A percentile compares a stretch with the other conserved stretches of the same genome.
Evolutionary conservation across 1,284 basidiomycete genomes (phyloP).

Genomic region (Apiotrichum mycotoxinovorans): DNA sequence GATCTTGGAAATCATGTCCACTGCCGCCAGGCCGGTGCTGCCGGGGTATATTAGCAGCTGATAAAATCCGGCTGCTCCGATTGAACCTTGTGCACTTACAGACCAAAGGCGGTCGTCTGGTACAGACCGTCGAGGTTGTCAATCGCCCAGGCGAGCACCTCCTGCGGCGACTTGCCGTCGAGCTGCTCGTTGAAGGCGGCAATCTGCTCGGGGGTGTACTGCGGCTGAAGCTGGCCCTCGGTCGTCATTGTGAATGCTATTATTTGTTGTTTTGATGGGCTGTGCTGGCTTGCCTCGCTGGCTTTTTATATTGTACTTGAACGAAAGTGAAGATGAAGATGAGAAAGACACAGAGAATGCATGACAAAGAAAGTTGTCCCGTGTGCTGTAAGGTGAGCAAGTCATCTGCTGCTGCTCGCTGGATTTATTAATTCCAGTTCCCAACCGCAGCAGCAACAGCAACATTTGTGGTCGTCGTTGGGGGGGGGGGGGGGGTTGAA

Average conservation of each 20-base stretch:
- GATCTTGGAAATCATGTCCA: slow-evolving; percentile 87
- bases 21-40: slow-evolving; percentile 76
- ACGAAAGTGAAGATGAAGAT: background rate
- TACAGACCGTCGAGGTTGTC: slow-evolving; percentile 66
- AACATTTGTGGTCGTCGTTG: too few relatives aligned
- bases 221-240: slow-evolving; percentile 50
- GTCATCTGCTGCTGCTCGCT: too few relatives aligned
- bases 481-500: too few relatives aligned
- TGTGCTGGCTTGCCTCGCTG: too few relatives aligned
- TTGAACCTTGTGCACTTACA: too few relatives aligned
- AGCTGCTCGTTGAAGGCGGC: slow-evolving; percentile 70
- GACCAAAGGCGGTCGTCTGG: slow-evolving; percentile 90
- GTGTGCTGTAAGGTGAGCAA: too few relatives aligned
- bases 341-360: background rate
- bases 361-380: background rate
- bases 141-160: slow-evolving; percentile 79
- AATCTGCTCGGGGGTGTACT: slow-evolving; percentile 63
- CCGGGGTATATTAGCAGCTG: too few relatives aligned
- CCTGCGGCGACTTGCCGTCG: slow-evolving; percentile 65
- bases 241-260: slow-evolving; percentile 6
- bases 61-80: too few relatives aligned
- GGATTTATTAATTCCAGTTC: background rate
- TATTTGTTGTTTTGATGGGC: background rate
- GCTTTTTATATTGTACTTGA: background rate
- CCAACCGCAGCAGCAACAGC: too few relatives aligned